phyloP scores from a whole-genome alignment of 805 yeast genomes.

The Kodamaea neixiangensis region DNA sequence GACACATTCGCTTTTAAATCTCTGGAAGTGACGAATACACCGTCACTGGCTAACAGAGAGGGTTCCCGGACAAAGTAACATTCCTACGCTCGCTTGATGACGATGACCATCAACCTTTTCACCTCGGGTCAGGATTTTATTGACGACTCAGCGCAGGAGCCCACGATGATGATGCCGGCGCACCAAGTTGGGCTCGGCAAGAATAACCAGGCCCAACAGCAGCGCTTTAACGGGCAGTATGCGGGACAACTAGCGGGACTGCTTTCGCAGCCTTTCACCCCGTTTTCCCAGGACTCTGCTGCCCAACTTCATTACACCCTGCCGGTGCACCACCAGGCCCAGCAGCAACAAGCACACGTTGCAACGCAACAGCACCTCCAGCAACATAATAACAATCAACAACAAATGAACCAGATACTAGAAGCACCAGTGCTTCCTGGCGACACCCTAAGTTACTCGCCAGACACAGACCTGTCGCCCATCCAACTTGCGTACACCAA shows the following conservation, averaged over 20 bases:
- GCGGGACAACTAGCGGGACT: background rate
- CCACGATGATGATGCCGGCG: background rate
- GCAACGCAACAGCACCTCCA: background rate
- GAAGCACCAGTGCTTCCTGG: slow-evolving; percentile 2
- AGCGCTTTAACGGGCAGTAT: background rate
- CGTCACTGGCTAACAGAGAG: no score
- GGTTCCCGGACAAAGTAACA: no score
- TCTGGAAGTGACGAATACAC: no score
- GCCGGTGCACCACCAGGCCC: background rate
- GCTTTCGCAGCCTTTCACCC: slow-evolving; percentile 1
- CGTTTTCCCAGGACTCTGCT: background rate
- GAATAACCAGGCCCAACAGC: background rate
- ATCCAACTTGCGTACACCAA: slow-evolving; percentile 8
- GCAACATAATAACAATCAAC: background rate
- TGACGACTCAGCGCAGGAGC: background rate
- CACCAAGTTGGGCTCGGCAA: background rate
- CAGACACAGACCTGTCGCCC: slow-evolving; percentile 8
- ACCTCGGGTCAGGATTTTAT: background rate
- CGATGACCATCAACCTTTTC: slow-evolving; percentile 1
- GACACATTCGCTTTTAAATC: background rate
- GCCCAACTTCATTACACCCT: background rate
- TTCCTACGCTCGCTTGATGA: background rate
- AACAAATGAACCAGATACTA: background rate
- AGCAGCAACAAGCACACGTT: background rate
- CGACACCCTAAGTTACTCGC: slow-evolving; percentile 6